Evolutionary conservation across 257 asterid species (phyloP).

Genomic region (Oldenlandia corymbosa): DNA sequence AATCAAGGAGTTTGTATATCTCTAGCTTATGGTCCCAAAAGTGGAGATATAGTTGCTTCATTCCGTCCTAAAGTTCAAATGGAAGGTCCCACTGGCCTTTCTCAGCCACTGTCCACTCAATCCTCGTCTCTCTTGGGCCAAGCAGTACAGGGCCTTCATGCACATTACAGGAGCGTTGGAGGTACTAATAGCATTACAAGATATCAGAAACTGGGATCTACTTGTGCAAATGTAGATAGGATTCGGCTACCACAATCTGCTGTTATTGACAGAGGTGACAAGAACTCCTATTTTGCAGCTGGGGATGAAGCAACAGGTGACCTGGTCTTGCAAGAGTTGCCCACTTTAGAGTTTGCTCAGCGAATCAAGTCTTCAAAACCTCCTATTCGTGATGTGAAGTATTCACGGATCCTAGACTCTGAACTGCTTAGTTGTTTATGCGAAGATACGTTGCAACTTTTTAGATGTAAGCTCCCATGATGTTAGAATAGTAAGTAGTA

Average conservation of each 20-base stretch:
- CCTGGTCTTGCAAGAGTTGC: conserved; percentile 60
- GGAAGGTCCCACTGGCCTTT: conserved; percentile 23
- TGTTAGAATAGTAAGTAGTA: neutral
- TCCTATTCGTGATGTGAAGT: conserved; percentile 68
- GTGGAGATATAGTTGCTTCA: conserved; percentile 68
- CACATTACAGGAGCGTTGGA: conserved; percentile 48
- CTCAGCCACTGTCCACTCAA: conserved; percentile 45
- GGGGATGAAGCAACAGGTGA: conserved; percentile 57
- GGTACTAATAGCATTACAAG: conserved; percentile 1
- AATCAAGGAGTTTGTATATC: conserved; percentile 86
- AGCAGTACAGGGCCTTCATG: conserved; percentile 56
- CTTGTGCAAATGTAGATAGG: conserved; percentile 47
- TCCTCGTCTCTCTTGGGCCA: conserved; percentile 31
- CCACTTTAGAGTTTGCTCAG: conserved; percentile 42
- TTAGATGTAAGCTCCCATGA: conserved; percentile 30
- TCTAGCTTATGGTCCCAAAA: conserved; percentile 51
- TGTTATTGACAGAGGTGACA: conserved; percentile 42
- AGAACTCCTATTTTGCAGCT: conserved; percentile 51
- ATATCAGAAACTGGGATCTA: conserved; percentile 48
- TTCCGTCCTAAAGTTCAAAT: conserved; percentile 79
- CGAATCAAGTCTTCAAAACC: conserved; percentile 32
- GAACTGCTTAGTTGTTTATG: conserved; percentile 67
- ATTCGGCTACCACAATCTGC: conserved; percentile 71
- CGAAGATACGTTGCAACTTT: conserved; percentile 52
- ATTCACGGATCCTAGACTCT: conserved; percentile 24